Evolutionary conservation across 1,284 basidiomycete genomes (phyloP).

Genomic region (Marasmius oreades): DNA sequence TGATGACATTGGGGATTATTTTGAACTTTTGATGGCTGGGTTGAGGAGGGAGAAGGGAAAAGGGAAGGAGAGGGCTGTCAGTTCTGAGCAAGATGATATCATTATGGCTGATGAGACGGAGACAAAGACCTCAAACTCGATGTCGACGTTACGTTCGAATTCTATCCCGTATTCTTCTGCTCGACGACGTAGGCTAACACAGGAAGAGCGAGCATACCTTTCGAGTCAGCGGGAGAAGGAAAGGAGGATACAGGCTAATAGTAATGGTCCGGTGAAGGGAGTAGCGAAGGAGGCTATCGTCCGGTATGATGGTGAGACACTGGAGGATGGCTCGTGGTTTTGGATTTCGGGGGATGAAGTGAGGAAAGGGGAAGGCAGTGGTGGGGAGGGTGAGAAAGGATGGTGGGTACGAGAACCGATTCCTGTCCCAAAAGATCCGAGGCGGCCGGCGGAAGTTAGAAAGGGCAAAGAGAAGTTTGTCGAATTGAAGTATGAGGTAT

Average conservation of each 20-base stretch:
- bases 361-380: background rate
- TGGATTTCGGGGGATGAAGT: constrained; percentile 9
- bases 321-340: constrained; percentile 38
- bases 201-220: constrained; percentile 23
- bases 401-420: constrained; percentile 13
- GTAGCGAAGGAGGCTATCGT: constrained; percentile 58
- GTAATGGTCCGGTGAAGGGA: constrained; percentile 36
- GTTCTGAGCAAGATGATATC: background rate
- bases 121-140: constrained; percentile 47
- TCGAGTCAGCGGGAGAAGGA: constrained; percentile 48
- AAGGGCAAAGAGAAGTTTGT: constrained; percentile 40
- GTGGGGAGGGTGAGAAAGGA: background rate
- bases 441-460: constrained; percentile 26
- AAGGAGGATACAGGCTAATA: constrained; percentile 47
- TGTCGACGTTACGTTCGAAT: too few relatives aligned
- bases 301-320: constrained; percentile 55
- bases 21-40: background rate
- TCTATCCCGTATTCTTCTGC: background rate
- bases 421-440: constrained; percentile 42
- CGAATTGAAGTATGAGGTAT: constrained; percentile 59
- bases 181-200: background rate
- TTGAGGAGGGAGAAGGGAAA: constrained; percentile 1
- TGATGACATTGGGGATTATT: background rate
- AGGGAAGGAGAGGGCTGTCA: constrained; percentile 4
- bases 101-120: constrained; percentile 41